These are phyloP conservation scores for Rhynchospora breviuscula DNA, from an alignment of 176 grass and related monocot genomes.

Conservation along the genomic window DNA sequence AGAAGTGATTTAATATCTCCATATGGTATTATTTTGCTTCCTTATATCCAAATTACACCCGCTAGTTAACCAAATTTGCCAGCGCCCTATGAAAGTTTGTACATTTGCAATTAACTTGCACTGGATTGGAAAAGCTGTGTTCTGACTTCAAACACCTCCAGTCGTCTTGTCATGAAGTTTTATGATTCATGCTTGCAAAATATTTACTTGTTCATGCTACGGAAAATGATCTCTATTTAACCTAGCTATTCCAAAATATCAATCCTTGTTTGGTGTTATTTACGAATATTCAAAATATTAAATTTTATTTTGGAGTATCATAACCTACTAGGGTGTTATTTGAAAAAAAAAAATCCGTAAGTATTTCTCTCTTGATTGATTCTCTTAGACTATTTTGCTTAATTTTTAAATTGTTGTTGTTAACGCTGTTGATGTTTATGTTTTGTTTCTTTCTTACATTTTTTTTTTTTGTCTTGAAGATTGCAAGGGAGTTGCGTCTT, in stretches of 20 bases:
- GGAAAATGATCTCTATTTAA: background rate
- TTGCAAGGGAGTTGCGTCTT: slow-evolving; percentile 81
- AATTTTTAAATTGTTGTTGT: background rate
- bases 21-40: background rate
- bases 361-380: background rate
- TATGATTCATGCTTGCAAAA: background rate
- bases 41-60: background rate
- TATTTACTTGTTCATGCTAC: background rate
- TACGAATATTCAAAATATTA: background rate
- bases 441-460: background rate
- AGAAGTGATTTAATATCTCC: background rate
- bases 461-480: slow-evolving; percentile 49
- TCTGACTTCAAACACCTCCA: background rate
- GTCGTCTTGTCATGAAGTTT: background rate
- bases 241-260: background rate
- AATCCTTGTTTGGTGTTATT: background rate
- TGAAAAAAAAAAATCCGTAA: background rate
- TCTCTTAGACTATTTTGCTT: background rate
- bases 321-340: background rate
- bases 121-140: background rate
- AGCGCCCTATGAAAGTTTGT: background rate
- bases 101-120: background rate
- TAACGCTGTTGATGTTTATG: background rate
- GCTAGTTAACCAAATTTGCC: too few species aligned
- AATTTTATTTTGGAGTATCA: background rate